Conservation (phyloP, 2,329 filamentous ascomycete species). For the Cercospora canescens region DNA sequence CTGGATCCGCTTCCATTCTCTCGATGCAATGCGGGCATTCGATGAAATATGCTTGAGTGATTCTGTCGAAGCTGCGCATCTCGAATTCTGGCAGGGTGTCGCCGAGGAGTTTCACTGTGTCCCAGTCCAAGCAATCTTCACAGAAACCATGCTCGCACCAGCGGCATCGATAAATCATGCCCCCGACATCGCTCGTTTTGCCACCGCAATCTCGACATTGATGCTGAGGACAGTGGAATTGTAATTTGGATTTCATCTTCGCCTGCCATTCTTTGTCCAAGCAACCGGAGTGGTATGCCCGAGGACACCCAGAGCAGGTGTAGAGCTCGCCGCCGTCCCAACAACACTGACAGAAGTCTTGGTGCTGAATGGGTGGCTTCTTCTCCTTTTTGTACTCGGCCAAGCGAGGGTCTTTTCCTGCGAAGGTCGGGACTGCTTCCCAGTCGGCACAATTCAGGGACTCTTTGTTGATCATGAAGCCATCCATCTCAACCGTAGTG, state of each 20-base stretch:
- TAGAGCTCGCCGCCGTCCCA: constrained; percentile 51
- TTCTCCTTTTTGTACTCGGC: constrained; percentile 53
- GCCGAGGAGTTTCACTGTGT: constrained; percentile 51
- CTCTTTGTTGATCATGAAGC: constrained; percentile 58
- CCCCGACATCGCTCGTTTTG: constrained; percentile 51
- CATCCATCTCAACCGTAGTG: constrained; percentile 58
- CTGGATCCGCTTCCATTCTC: constrained; percentile 35
- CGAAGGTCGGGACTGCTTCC: constrained; percentile 60
- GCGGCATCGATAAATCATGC: constrained; percentile 54
- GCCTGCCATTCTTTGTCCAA: constrained; percentile 43
- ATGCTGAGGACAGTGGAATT: constrained; percentile 59
- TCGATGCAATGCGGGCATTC: constrained; percentile 50
- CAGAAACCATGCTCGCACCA: constrained; percentile 59
- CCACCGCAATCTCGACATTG: constrained; percentile 55
- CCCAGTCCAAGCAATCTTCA: constrained; percentile 60
- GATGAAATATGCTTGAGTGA: constrained; percentile 53
- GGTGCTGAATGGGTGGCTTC: constrained; percentile 48
- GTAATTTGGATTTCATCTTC: constrained; percentile 44
- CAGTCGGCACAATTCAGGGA: constrained; percentile 54
- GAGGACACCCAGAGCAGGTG: constrained; percentile 55
- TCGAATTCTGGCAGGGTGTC: constrained; percentile 55
- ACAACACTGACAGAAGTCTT: constrained; percentile 56
- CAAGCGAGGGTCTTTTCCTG: constrained; percentile 56
- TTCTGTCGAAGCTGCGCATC: constrained; percentile 46
- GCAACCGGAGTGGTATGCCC: constrained; percentile 56